Evolutionary conservation across 2,329 filamentous ascomycete genomes (phyloP).

Genomic region (Ophiostoma quercus): DNA sequence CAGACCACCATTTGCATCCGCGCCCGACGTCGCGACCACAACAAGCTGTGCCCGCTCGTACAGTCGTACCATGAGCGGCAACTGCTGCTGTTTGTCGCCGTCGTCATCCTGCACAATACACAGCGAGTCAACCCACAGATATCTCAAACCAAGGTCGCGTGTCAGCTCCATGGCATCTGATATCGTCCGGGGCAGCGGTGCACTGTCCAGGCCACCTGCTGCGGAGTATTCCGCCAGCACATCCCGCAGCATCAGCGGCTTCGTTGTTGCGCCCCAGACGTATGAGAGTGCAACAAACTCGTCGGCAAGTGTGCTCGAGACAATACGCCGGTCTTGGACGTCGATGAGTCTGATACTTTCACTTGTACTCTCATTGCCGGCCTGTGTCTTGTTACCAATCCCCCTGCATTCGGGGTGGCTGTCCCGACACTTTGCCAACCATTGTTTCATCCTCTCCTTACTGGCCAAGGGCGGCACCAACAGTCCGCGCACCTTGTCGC

Average conservation of each 20-base stretch:
- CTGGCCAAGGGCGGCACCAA: background rate
- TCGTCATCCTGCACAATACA: slow-evolving; percentile 13
- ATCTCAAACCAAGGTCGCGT: background rate
- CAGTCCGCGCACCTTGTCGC: background rate
- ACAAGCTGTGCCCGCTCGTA: slow-evolving; percentile 6
- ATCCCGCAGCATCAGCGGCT: slow-evolving; percentile 1
- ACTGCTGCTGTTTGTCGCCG: slow-evolving; percentile 4
- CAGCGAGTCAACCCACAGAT: slow-evolving; percentile 13
- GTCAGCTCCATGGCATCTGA: background rate
- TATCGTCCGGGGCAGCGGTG: background rate
- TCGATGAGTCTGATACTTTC: background rate
- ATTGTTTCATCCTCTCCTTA: background rate
- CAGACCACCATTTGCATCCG: slow-evolving; percentile 2
- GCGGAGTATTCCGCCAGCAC: background rate
- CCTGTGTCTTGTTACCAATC: background rate
- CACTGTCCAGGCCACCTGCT: background rate
- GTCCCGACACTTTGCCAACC: background rate
- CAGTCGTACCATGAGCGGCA: slow-evolving; percentile 2
- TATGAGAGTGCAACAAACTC: slow-evolving; percentile 14
- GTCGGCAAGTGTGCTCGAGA: background rate
- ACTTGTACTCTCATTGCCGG: background rate
- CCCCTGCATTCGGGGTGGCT: background rate
- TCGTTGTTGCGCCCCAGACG: slow-evolving; percentile 3
- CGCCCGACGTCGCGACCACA: background rate
- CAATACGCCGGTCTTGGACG: background rate